Evolutionary conservation across 2,329 filamentous ascomycete species (phyloP).

Genomic region (Endoconidiophora polonica): DNA sequence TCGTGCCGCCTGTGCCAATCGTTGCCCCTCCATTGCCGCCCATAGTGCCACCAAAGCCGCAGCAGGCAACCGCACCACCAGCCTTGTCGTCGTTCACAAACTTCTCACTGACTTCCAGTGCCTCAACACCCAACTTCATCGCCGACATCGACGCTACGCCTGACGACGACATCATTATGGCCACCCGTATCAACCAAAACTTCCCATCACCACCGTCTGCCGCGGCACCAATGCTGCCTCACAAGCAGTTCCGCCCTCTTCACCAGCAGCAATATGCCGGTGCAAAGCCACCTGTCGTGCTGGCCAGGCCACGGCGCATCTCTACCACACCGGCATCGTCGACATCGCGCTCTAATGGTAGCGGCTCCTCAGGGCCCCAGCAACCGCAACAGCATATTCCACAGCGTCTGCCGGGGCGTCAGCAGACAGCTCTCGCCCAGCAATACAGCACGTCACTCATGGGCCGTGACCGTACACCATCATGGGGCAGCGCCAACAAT

Average conservation of each 20-base stretch:
- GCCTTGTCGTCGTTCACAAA: background rate
- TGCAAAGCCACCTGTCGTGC: slow-evolving; percentile 7
- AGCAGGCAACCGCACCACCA: slow-evolving; percentile 1
- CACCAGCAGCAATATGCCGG: background rate
- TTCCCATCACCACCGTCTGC: background rate
- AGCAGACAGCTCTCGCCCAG: background rate
- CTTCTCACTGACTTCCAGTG: background rate
- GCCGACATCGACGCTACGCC: background rate
- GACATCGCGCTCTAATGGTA: background rate
- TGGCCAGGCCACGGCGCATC: slow-evolving; percentile 24
- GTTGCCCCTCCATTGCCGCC: slow-evolving; percentile 2
- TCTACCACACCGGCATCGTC: slow-evolving; percentile 16
- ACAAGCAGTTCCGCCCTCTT: background rate
- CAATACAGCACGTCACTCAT: background rate
- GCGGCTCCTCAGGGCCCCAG: background rate
- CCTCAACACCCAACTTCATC: background rate
- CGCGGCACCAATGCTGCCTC: background rate
- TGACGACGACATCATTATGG: background rate
- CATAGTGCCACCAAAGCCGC: background rate
- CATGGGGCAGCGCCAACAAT: slow-evolving; percentile 23
- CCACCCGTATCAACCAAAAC: slow-evolving; percentile 3
- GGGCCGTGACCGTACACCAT: slow-evolving; percentile 17
- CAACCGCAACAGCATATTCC: slow-evolving; percentile 11
- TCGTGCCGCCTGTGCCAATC: background rate
- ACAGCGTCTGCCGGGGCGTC: slow-evolving; percentile 19